Percentiles rank a stretch among this genome's conserved stretches.
Conservation (phyloP, 345 rosid genomes). For the Populus euphratica region DNA sequence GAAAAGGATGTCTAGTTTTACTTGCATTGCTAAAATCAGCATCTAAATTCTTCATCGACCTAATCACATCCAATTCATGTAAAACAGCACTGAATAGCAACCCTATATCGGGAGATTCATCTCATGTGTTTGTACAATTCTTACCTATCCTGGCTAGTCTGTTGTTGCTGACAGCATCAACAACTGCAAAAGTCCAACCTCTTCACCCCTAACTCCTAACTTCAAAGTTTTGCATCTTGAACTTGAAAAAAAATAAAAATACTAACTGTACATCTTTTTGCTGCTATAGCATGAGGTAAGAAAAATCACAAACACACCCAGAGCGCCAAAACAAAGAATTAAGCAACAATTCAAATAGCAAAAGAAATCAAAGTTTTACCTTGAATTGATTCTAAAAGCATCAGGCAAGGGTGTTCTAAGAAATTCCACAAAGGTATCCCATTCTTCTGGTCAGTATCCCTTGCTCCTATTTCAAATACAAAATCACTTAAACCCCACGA, state of each 20-base stretch:
- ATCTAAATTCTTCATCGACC: background rate
- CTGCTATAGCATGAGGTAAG: background rate
- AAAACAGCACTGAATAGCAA: background rate
- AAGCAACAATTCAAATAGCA: background rate
- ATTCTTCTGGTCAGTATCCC: constrained; percentile 70
- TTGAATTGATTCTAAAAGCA: constrained; percentile 89
- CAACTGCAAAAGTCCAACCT: background rate
- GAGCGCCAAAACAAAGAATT: background rate
- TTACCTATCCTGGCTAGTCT: background rate
- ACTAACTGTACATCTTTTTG: background rate
- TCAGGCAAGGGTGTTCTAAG: constrained; percentile 91
- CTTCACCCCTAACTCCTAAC: background rate
- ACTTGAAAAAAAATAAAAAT: too few relatives aligned
- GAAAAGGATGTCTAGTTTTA: background rate
- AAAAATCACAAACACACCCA: background rate
- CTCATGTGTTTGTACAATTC: background rate
- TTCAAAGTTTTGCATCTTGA: background rate
- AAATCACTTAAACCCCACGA: background rate
- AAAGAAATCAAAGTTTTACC: constrained; percentile 27
- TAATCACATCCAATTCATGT: background rate
- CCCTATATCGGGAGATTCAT: background rate
- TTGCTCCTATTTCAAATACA: constrained; percentile 57
- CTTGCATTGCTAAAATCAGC: background rate
- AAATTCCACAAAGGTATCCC: constrained; percentile 66
- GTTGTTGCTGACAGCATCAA: background rate